A percentile compares a stretch with the other conserved stretches of the same genome.
Evolutionary conservation across 805 yeast genomes (phyloP).

Genomic region (Ogataea populi-albae): DNA sequence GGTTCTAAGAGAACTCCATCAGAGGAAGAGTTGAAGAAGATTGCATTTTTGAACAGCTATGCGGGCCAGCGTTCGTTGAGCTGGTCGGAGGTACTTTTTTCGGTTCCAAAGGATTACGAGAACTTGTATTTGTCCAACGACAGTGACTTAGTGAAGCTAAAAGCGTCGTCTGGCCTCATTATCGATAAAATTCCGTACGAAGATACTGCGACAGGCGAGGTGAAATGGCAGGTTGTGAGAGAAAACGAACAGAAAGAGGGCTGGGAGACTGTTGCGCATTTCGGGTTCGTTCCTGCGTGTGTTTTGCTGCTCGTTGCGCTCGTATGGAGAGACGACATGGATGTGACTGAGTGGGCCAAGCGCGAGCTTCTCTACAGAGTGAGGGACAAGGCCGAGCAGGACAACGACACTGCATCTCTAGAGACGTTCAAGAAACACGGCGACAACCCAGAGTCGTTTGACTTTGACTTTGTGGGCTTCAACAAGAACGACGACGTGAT

Average conservation of each 20-base stretch:
- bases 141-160: conserved; percentile 54
- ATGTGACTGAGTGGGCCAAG: conserved; percentile 73
- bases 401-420: conserved; percentile 53
- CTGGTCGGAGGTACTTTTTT: conserved; percentile 38
- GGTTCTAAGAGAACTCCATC: conserved; percentile 69
- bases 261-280: conserved; percentile 77
- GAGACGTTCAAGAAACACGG: conserved; percentile 37
- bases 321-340: conserved; percentile 48
- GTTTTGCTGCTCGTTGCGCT: conserved; percentile 51
- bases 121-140: conserved; percentile 59
- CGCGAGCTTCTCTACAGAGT: conserved; percentile 77
- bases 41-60: conserved; percentile 67
- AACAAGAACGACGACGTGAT: conserved; percentile 71
- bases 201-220: conserved; percentile 73
- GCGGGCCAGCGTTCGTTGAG: conserved; percentile 56
- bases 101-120: conserved; percentile 50
- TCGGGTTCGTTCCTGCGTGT: conserved; percentile 68
- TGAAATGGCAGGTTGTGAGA: conserved; percentile 74
- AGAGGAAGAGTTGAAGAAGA: conserved; percentile 67
- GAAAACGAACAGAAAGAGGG: conserved; percentile 73
- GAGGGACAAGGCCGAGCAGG: conserved; percentile 60
- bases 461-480: conserved; percentile 53
- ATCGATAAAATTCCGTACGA: conserved; percentile 82
- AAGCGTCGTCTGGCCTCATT: conserved; percentile 58
- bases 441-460: conserved; percentile 38